These are phyloP conservation scores for Durotheca rogersii DNA, from an alignment of 495 filamentous ascomycete species.

Conservation along the genomic window DNA sequence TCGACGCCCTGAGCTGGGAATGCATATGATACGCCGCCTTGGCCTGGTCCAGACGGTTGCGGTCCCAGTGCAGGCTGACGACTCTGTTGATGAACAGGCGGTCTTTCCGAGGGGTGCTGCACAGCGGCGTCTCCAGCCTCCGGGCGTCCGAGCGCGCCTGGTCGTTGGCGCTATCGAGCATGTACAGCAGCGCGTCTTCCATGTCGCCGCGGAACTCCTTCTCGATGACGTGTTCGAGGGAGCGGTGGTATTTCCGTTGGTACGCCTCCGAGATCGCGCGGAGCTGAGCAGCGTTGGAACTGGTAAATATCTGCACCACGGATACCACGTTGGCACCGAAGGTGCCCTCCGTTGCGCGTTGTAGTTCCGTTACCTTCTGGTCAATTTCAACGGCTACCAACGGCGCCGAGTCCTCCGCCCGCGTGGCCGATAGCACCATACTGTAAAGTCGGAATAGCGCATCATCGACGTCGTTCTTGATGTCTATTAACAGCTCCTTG, in stretches of 20 bases:
- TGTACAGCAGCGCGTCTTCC: constrained; percentile 59
- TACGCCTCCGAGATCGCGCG: constrained; percentile 66
- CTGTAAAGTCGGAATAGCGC: constrained; percentile 52
- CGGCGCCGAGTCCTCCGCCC: constrained; percentile 62
- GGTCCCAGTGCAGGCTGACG: constrained; percentile 68
- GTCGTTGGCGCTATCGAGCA: constrained; percentile 66
- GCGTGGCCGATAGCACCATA: constrained; percentile 60
- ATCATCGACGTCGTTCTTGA: constrained; percentile 58
- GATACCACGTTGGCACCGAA: constrained; percentile 41
- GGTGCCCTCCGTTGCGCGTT: constrained; percentile 59
- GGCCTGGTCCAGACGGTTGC: constrained; percentile 60
- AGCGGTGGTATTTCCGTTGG: constrained; percentile 53
- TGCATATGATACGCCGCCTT: constrained; percentile 60
- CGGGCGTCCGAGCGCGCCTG: constrained; percentile 69
- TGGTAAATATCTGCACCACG: constrained; percentile 64
- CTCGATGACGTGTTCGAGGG: constrained; percentile 63
- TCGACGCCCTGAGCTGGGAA: constrained; percentile 33
- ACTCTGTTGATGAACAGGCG: constrained; percentile 61
- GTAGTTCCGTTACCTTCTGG: constrained; percentile 59
- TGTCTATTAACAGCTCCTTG: constrained; percentile 48
- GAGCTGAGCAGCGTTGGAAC: constrained; percentile 63
- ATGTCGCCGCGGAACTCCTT: constrained; percentile 74
- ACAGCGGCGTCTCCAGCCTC: constrained; percentile 67
- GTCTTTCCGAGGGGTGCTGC: constrained; percentile 74
- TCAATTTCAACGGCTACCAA: constrained; percentile 58